Evolutionary conservation across 176 grass and related monocot species (phyloP).

Genomic region (Phyllostachys edulis): DNA sequence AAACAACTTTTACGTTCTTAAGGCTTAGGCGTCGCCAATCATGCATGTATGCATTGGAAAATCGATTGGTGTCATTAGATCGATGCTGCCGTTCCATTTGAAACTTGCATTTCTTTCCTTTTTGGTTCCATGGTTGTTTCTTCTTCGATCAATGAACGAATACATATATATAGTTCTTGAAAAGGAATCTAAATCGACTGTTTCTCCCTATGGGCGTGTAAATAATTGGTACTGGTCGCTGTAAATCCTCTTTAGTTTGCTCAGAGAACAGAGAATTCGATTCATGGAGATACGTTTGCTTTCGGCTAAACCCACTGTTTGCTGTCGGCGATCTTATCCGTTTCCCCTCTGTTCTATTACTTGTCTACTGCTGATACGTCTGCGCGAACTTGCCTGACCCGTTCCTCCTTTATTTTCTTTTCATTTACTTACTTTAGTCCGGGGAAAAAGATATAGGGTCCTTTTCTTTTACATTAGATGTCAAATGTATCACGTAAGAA

Average conservation of each 20-base stretch:
- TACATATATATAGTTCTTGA: background rate
- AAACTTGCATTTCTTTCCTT: background rate
- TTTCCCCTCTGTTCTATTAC: background rate
- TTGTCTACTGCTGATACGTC: background rate
- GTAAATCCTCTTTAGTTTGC: background rate
- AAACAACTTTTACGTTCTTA: background rate
- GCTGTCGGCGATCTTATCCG: constrained; percentile 6
- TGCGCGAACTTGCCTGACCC: background rate
- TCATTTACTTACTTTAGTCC: too few species aligned
- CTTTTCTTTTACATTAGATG: too few species aligned
- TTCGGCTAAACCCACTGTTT: background rate
- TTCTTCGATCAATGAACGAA: background rate
- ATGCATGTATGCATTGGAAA: background rate
- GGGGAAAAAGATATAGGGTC: too few species aligned
- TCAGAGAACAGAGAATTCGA: background rate
- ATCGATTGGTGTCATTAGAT: background rate
- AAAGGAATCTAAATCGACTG: background rate
- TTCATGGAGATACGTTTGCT: background rate
- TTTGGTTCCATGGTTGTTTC: background rate
- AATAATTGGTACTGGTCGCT: background rate
- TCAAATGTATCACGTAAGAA: too few species aligned
- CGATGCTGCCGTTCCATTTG: background rate
- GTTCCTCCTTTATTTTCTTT: too few species aligned
- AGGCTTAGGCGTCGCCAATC: background rate
- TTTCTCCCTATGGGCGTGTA: background rate